These are phyloP conservation scores for Fusarium subglutinans DNA, from an alignment of 2,329 filamentous ascomycete species.

Conservation along the genomic window DNA sequence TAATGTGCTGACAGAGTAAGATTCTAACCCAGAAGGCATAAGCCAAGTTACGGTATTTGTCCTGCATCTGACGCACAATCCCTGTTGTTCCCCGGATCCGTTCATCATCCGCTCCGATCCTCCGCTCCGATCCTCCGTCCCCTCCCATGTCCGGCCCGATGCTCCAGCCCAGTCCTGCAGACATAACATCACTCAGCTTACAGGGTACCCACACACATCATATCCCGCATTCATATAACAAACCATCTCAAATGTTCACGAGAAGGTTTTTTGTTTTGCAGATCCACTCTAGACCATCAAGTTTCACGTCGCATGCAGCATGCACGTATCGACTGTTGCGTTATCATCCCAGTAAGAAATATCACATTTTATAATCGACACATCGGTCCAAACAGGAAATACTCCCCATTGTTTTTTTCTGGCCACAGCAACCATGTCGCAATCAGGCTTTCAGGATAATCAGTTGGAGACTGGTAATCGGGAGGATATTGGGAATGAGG, in stretches of 20 bases:
- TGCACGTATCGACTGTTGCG: neutral
- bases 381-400: neutral
- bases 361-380: neutral
- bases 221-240: neutral
- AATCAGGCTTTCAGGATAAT: neutral
- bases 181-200: neutral
- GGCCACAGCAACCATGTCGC: neutral
- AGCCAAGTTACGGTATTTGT: neutral
- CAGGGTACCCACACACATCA: neutral
- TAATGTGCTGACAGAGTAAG: neutral
- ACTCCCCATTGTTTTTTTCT: neutral
- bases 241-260: neutral
- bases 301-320: neutral
- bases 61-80: neutral
- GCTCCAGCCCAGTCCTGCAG: neutral
- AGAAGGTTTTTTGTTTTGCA: neutral
- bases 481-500: neutral
- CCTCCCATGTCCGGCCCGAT: neutral
- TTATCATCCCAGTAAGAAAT: neutral
- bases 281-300: neutral
- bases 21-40: neutral
- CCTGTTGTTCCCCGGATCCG: constrained; percentile 17
- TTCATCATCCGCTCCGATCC: constrained; percentile 17
- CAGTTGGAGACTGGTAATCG: neutral
- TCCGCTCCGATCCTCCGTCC: constrained; percentile 7